Evolutionary conservation across 2,329 filamentous ascomycete species (phyloP).

Genomic region (Arthrobotrys sphaeroides): DNA sequence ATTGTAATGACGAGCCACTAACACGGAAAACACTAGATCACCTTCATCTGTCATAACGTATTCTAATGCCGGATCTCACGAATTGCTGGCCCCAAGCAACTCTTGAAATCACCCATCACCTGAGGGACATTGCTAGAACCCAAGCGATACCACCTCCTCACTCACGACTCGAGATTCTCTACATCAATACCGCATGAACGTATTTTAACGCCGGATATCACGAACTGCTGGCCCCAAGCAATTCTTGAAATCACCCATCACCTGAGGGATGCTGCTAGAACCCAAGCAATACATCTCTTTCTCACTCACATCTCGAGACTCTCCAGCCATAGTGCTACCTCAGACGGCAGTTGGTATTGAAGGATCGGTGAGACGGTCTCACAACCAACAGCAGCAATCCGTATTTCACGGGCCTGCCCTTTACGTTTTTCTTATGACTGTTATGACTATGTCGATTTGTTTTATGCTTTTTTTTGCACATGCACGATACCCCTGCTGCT

Average conservation of each 20-base stretch:
- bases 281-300: neutral
- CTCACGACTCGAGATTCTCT: neutral
- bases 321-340: no score
- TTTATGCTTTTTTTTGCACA: neutral
- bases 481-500: constrained; percentile 8
- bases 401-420: neutral
- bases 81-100: neutral
- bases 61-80: neutral
- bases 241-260: neutral
- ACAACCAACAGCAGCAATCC: neutral
- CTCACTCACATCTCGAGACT: neutral
- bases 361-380: neutral
- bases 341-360: no score
- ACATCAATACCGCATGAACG: neutral
- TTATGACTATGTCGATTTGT: neutral
- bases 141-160: neutral
- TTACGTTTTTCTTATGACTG: neutral
- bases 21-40: neutral
- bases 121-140: neutral
- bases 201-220: neutral
- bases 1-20: no score
- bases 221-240: neutral
- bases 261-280: neutral
- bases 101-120: neutral
- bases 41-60: neutral